phyloP scores from a whole-genome alignment of 495 filamentous ascomycete genomes.

The Letharia columbiana region DNA sequence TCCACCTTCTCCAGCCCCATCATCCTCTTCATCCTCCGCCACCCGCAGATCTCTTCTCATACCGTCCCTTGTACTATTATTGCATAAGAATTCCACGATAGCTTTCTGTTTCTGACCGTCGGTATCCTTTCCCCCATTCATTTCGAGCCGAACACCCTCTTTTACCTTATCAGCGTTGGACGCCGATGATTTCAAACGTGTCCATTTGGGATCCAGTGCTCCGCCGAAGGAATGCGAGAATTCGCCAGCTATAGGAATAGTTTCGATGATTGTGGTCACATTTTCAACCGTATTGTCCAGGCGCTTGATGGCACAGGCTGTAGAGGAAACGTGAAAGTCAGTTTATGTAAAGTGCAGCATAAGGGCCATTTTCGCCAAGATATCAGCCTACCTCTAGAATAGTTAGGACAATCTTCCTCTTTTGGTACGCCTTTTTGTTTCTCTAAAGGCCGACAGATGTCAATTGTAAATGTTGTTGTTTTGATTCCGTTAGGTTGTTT shows the following conservation, averaged over 20 bases:
- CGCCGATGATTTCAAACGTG: constrained; percentile 50
- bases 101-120: constrained; percentile 45
- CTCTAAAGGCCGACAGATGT: constrained; percentile 64
- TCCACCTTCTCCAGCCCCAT: constrained; percentile 20
- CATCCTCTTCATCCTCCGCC: constrained; percentile 30
- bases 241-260: constrained; percentile 70
- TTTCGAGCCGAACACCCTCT: constrained; percentile 60
- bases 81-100: constrained; percentile 76
- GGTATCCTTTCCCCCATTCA: constrained; percentile 57
- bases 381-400: constrained; percentile 48
- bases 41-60: constrained; percentile 26
- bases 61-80: constrained; percentile 25
- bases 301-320: constrained; percentile 73
- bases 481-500: constrained; percentile 35
- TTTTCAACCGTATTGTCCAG: constrained; percentile 38
- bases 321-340: constrained; percentile 1
- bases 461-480: constrained; percentile 84
- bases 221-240: constrained; percentile 43
- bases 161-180: constrained; percentile 48
- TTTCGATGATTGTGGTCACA: constrained; percentile 35
- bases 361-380: too few species aligned
- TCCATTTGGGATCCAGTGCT: constrained; percentile 52
- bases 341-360: background rate
- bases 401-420: constrained; percentile 50
- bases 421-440: constrained; percentile 39